These are phyloP conservation scores for Fragilariopsis cylindrus DNA, from an alignment of 108 stramenopile species.

Conservation along the genomic window DNA sequence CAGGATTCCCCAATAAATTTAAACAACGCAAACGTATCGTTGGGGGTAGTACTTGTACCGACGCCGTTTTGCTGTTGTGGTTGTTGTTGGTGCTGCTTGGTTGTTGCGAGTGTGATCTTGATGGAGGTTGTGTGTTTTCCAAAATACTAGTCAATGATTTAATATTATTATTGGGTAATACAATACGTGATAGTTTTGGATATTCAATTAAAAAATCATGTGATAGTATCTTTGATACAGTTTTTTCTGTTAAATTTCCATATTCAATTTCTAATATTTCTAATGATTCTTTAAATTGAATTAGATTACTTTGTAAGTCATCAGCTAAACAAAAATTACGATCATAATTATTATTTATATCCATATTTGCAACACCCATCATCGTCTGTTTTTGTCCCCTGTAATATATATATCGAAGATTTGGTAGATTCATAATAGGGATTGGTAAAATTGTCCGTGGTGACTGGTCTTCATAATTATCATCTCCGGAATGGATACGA, in stretches of 20 bases:
- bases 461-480: neutral
- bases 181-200: slow-evolving; percentile 7
- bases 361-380: neutral
- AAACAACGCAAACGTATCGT: slow-evolving; percentile 3
- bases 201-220: slow-evolving; percentile 1
- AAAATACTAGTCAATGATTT: neutral
- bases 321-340: neutral
- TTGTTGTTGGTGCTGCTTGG: neutral
- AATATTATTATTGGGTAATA: slow-evolving; percentile 17
- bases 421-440: neutral
- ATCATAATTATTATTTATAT: neutral
- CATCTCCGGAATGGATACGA: neutral
- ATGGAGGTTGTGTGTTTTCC: neutral
- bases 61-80: too few relatives aligned
- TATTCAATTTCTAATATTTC: slow-evolving; percentile 18
- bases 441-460: neutral
- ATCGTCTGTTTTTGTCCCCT: neutral
- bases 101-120: neutral
- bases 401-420: slow-evolving; percentile 15
- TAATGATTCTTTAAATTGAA: slow-evolving; percentile 8
- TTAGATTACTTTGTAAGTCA: neutral
- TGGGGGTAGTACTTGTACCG: neutral
- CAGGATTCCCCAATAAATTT: slow-evolving; percentile 17
- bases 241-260: neutral
- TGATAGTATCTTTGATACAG: slow-evolving; percentile 2